phyloP scores from a whole-genome alignment of 495 filamentous ascomycete genomes.

The Xylaria cubensis region DNA sequence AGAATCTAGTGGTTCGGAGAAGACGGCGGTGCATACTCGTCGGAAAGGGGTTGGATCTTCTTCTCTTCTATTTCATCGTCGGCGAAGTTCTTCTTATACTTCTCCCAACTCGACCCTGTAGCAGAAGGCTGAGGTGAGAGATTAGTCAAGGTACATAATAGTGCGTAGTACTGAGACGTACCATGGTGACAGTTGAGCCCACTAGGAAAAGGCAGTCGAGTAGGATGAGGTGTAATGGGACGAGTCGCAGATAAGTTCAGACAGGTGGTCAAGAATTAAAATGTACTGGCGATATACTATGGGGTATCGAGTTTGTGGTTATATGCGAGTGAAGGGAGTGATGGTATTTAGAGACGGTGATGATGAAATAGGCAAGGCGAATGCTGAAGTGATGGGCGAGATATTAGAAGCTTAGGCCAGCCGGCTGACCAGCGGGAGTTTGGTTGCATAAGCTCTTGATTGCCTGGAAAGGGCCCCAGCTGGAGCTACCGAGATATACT shows the following conservation, averaged over 20 bases:
- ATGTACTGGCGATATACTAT: background rate
- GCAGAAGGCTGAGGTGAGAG: conserved; percentile 72
- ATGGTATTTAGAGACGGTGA: conserved; percentile 5
- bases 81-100: conserved; percentile 94
- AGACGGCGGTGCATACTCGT: conserved; percentile 72
- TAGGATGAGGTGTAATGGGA: background rate
- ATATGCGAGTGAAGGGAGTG: background rate
- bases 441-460: conserved; percentile 40
- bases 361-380: conserved; percentile 18
- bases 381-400: conserved; percentile 4
- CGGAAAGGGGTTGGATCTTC: conserved; percentile 95
- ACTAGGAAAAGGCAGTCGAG: background rate
- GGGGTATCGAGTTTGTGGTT: background rate
- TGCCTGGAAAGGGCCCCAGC: conserved; percentile 28
- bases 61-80: conserved; percentile 98
- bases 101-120: conserved; percentile 94
- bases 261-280: background rate
- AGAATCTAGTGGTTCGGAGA: conserved; percentile 35
- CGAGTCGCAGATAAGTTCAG: background rate
- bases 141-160: conserved; percentile 22
- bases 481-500: conserved; percentile 31
- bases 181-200: conserved; percentile 35
- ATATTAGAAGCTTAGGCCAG: background rate
- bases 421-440: background rate
- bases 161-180: conserved; percentile 27